Base-by-base conservation (phyloP, 371 early-diverging fungal genomes). In the Saksenaea vasiformis region DNA sequence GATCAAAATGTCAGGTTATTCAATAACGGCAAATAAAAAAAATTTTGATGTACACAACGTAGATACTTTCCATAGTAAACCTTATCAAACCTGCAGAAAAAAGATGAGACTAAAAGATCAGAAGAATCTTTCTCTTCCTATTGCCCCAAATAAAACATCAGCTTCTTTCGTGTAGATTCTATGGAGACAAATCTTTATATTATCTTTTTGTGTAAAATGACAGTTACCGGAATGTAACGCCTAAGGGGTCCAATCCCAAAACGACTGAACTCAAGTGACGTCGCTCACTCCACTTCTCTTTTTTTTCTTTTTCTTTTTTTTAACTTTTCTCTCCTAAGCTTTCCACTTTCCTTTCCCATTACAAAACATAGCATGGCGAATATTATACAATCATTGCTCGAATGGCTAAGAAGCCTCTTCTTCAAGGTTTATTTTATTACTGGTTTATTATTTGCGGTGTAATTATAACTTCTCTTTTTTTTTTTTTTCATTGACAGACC, bases 351-450 rank as follows among this genome's bases (percentile, higher is more conserved):
- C 39, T 55, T 55, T 26, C n/a, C 39, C 0, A 8, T 31, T 54
- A 39, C 58, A 43, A 44, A 19, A 38, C 53, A 38, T 56, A 39
- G 9, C n/a, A 91, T 92, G 91, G 81, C 86, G 41, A 79, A 87
- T 54, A 71, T 91, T 62, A 66, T 92, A 64, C 86, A 89, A 69
- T 83, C 91, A 31, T 66, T 96, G 54, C 72, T 95, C 51, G 90
- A 94, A 84, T 97, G 97, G 97, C 85, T 97, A 26, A 82, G 91
- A 72, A 88, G 94, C 66, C 85, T 98, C 51, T 98, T 98, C 77
- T 98, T 92, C 79, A 94, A 94, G 82, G 95, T 65, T 44, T 36
- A 56, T 51, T 37, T 56, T 41, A 35, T 54, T 36, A 28, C 61
- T 37, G 35, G 27, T 55, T 26, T 37, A 41, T 11, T 27, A 8